Percentiles rank a stretch among this genome's conserved stretches.
Conservation (phyloP, 306 rosid species). For the Rubus idaeus region DNA sequence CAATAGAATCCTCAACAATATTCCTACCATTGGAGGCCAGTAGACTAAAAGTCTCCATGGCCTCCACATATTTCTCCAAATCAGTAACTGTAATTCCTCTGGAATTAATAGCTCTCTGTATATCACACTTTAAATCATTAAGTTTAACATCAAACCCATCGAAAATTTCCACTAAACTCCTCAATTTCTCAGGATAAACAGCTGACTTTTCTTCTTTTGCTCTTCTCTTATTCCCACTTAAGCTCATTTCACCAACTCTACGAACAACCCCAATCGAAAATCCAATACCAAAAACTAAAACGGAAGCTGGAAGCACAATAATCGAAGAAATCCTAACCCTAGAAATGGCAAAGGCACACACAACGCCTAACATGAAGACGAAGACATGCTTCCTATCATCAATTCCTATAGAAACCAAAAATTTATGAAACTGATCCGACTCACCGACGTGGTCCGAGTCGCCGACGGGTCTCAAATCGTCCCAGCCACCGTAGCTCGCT, state of each 20-base stretch:
- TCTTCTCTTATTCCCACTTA: slow-evolving; percentile 47
- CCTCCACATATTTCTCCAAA: slow-evolving; percentile 56
- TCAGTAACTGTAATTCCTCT: slow-evolving; percentile 56
- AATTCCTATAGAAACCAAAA: slow-evolving; percentile 62
- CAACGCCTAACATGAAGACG: slow-evolving; percentile 60
- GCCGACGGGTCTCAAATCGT: slow-evolving; percentile 40
- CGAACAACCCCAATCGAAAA: slow-evolving; percentile 67
- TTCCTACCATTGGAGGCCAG: slow-evolving; percentile 49
- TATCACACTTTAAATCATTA: slow-evolving; percentile 46
- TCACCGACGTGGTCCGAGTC: slow-evolving; percentile 36
- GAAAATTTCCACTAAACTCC: slow-evolving; percentile 47
- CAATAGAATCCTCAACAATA: slow-evolving; percentile 39
- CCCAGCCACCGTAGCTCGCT: slow-evolving; percentile 79
- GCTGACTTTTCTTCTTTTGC: slow-evolving; percentile 50
- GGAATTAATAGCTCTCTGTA: slow-evolving; percentile 53
- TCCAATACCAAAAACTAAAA: slow-evolving; percentile 68
- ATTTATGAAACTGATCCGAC: slow-evolving; percentile 51
- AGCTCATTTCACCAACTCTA: slow-evolving; percentile 41
- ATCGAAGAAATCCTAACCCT: slow-evolving; percentile 84
- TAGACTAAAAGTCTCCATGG: slow-evolving; percentile 41
- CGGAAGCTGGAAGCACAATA: slow-evolving; percentile 69
- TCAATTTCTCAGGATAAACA: slow-evolving; percentile 48
- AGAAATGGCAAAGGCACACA: slow-evolving; percentile 80
- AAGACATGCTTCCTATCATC: slow-evolving; percentile 63
- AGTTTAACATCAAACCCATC: slow-evolving; percentile 51